Percentiles rank a stretch among this genome's conserved stretches.
phyloP scores from a whole-genome alignment of 257 asterid species.

The Solanum sejunctum region DNA sequence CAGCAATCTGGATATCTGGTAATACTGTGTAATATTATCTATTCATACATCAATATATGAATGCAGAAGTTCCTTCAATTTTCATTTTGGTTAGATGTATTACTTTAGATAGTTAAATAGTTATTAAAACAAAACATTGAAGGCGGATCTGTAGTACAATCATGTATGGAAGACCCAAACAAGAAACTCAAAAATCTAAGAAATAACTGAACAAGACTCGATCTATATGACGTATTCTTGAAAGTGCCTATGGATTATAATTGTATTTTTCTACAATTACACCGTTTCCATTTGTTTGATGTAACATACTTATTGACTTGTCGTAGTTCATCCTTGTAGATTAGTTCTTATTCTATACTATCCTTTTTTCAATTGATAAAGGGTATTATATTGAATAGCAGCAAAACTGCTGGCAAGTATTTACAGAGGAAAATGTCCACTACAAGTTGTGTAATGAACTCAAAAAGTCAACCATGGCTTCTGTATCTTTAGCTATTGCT shows the following conservation, averaged over 20 bases:
- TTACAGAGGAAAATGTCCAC: too few species aligned
- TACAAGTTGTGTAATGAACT: too few species aligned
- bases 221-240: neutral
- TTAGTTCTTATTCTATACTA: neutral
- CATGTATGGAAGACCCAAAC: neutral
- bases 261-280: neutral
- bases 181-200: neutral
- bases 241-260: neutral
- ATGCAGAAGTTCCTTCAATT: neutral
- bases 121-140: neutral
- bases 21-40: neutral
- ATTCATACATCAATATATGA: neutral
- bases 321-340: neutral
- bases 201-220: neutral
- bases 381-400: too few species aligned
- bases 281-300: neutral
- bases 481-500: too few species aligned
- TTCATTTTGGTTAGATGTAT: neutral
- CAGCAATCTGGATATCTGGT: slow-evolving; percentile 88
- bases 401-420: too few species aligned
- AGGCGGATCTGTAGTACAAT: neutral
- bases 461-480: too few species aligned
- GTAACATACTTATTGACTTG: neutral
- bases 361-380: neutral
- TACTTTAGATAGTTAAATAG: neutral